Conservation (phyloP, 192 early-diverging fungal species). For the Backusella luteola region DNA sequence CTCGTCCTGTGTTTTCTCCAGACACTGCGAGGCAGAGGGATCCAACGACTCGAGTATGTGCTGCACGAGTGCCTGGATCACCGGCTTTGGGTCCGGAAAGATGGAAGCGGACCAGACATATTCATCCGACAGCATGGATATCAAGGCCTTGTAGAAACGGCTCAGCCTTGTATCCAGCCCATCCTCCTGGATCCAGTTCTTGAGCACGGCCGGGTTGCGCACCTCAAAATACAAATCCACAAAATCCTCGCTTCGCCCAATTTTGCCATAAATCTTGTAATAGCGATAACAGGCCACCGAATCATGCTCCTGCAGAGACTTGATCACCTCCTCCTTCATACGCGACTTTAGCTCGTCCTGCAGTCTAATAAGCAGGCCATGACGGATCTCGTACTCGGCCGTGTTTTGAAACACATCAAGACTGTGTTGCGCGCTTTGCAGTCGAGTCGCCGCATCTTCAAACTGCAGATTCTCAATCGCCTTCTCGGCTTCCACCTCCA, state of each 20-base stretch:
- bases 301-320: slow-evolving; percentile 60
- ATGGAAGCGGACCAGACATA: slow-evolving; percentile 56
- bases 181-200: slow-evolving; percentile 39
- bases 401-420: slow-evolving; percentile 64
- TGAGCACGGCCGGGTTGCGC: slow-evolving; percentile 41
- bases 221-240: slow-evolving; percentile 56
- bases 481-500: slow-evolving; percentile 61
- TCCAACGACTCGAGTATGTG: slow-evolving; percentile 50
- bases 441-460: slow-evolving; percentile 54
- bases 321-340: slow-evolving; percentile 47
- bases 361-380: slow-evolving; percentile 50
- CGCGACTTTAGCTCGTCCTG: slow-evolving; percentile 60
- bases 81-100: slow-evolving; percentile 48
- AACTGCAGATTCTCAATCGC: slow-evolving; percentile 65
- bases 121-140: slow-evolving; percentile 46
- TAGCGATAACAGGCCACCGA: slow-evolving; percentile 47
- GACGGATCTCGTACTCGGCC: slow-evolving; percentile 64
- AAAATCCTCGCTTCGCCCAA: slow-evolving; percentile 57
- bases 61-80: slow-evolving; percentile 48
- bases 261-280: slow-evolving; percentile 57
- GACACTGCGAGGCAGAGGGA: slow-evolving; percentile 41
- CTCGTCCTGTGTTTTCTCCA: slow-evolving; percentile 25
- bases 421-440: slow-evolving; percentile 67
- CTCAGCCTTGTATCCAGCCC: slow-evolving; percentile 12
- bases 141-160: neutral